Conservation (phyloP, 1,284 basidiomycete genomes). For the Ganoderma sinense region DNA sequence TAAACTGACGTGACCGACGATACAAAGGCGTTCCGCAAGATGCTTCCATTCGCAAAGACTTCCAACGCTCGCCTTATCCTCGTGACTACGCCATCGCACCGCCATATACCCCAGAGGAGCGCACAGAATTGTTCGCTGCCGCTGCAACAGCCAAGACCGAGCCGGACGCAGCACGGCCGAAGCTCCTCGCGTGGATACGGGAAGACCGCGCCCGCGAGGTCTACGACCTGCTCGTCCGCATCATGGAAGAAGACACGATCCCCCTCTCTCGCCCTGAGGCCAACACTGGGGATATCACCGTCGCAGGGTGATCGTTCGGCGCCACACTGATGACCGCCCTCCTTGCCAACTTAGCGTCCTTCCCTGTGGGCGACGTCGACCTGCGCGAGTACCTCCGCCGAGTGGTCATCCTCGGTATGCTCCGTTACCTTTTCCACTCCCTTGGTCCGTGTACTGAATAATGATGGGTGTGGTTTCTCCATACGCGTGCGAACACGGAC, state of each 20-base stretch:
- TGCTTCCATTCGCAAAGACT: neutral
- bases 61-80: slow-evolving; percentile 17
- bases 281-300: slow-evolving; percentile 6
- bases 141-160: slow-evolving; percentile 10
- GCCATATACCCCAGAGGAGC: slow-evolving; percentile 13
- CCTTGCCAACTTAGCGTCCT: slow-evolving; percentile 32
- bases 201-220: slow-evolving; percentile 28
- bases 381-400: slow-evolving; percentile 32
- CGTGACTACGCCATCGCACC: slow-evolving; percentile 7
- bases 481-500: neutral
- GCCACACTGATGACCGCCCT: slow-evolving; percentile 23
- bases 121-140: slow-evolving; percentile 26
- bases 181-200: slow-evolving; percentile 23
- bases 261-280: slow-evolving; percentile 11
- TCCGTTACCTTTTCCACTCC: neutral
- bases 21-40: neutral
- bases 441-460: too few relatives aligned
- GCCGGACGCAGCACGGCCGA: slow-evolving; percentile 8
- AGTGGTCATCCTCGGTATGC: slow-evolving; percentile 34
- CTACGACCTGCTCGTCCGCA: slow-evolving; percentile 34
- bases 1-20: neutral
- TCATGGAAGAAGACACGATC: slow-evolving; percentile 30
- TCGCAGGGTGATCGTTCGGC: slow-evolving; percentile 16
- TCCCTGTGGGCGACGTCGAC: slow-evolving; percentile 23
- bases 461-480: too few relatives aligned